Evolutionary conservation across 2,329 filamentous ascomycete genomes (phyloP).

Genomic region (Rhinocladiella similis): DNA sequence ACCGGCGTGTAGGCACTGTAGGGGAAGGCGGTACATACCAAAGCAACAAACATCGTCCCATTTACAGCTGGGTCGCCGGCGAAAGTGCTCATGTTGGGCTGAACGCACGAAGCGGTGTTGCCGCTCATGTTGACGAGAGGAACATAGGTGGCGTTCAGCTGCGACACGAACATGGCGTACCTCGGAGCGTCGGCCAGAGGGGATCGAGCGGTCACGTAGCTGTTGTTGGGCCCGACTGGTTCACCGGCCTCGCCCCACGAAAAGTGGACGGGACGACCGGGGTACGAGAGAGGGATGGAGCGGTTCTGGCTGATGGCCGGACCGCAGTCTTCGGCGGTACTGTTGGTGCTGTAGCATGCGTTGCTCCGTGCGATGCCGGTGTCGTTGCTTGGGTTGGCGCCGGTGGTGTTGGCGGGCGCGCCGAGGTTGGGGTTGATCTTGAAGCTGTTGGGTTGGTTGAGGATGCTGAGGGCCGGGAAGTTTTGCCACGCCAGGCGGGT

Average conservation of each 20-base stretch:
- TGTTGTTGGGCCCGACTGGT: constrained; percentile 76
- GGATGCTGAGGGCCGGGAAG: constrained; percentile 69
- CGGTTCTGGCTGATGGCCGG: constrained; percentile 69
- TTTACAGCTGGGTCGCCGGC: constrained; percentile 69
- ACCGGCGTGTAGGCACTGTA: too few relatives aligned
- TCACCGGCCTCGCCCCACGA: constrained; percentile 71
- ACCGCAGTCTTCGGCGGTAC: constrained; percentile 57
- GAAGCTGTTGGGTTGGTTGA: constrained; percentile 76
- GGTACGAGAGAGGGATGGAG: constrained; percentile 69
- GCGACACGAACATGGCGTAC: constrained; percentile 74
- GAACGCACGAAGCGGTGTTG: constrained; percentile 65
- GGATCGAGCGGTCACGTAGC: constrained; percentile 65
- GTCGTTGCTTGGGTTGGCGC: constrained; percentile 36
- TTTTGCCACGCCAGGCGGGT: constrained; percentile 83
- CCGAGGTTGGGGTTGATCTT: constrained; percentile 38
- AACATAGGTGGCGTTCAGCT: constrained; percentile 74
- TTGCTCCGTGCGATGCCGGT: constrained; percentile 46
- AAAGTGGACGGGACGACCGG: constrained; percentile 70
- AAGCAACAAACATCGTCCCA: constrained; percentile 72
- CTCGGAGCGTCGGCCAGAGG: constrained; percentile 57
- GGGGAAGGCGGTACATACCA: too few relatives aligned
- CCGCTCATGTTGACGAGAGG: constrained; percentile 56
- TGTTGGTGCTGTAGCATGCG: constrained; percentile 59
- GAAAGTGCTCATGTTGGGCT: constrained; percentile 70
- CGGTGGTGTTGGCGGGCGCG: constrained; percentile 23